These are phyloP conservation scores for Beverwykella pulmonaria DNA, from an alignment of 495 filamentous ascomycete genomes.

Conservation along the genomic window DNA sequence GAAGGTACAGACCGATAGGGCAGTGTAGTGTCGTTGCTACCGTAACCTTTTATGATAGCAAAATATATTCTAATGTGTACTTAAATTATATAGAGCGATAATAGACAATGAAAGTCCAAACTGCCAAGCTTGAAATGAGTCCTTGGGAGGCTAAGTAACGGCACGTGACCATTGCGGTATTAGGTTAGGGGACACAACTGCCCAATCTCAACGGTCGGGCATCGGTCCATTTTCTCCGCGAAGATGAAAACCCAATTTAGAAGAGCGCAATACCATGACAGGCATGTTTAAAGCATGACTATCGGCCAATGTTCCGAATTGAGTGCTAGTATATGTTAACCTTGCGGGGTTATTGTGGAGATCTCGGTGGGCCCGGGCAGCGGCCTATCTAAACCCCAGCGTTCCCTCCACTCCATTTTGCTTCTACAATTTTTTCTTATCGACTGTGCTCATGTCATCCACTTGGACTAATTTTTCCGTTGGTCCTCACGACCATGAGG, in stretches of 20 bases:
- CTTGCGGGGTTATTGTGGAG: constrained; percentile 15
- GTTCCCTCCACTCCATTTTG: not conserved
- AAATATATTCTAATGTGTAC: too few relatives aligned
- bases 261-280: not conserved
- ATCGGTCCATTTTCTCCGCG: not conserved
- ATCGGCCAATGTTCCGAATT: not conserved
- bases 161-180: not conserved
- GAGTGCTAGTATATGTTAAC: not conserved
- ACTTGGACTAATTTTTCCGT: constrained; percentile 16
- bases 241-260: not conserved
- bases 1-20: not conserved
- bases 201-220: not conserved
- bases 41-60: too few relatives aligned
- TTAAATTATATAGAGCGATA: not conserved
- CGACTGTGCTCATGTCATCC: not conserved
- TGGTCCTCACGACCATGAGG: not conserved
- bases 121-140: not conserved
- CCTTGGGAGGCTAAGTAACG: not conserved
- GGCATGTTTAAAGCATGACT: not conserved
- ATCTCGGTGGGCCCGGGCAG: not conserved
- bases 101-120: not conserved
- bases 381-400: constrained; percentile 8
- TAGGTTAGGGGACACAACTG: not conserved
- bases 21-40: too few relatives aligned
- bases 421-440: not conserved